Base-by-base conservation (phyloP, 1,139 yeast species). In the Zygosaccharomyces pseudobailii region DNA sequence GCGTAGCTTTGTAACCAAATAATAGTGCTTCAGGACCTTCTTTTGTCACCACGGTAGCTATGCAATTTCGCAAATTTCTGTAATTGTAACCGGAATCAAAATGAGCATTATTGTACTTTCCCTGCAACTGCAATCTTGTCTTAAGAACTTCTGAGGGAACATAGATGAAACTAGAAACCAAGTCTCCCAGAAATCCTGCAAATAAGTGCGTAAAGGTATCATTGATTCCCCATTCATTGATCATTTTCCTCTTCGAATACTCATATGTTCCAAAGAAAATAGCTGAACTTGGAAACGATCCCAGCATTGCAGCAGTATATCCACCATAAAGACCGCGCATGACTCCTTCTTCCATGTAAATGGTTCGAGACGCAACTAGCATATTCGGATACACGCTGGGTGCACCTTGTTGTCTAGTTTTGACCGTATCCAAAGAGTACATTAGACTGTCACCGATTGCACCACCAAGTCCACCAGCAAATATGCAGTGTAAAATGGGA, bases 101-200 rank as follows among this genome's bases (percentile, higher is more conserved):
- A 65, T 75, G 74, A 0, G 86, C 87, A 64, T 90, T 92, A 66
- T 89, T 87, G 67, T 79, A 76, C 43, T 82, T 75, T 1, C 98
- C 98, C 68, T 92, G 98, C 46, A 92, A 71, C 69, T 92, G 98
- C 42, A 92, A 69, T 58, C 98, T 74, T 6, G 98, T 89, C 66
- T 94, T 92, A 49, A 92, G 70, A n/a, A 92, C 97, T 65, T 92
- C 98, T 30, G 92, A 82, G 3, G 98, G 98, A n/a, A 92, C 98
- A 59, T 92, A 92, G 40, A 88, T 83, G n/a, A 92, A 70, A 61
- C 95, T 85, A 28, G 95, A 85, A 3, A 88, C 92, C 49, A 92
- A 74, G 66, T 92, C 98, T 23, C 97, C 98, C 22, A 90, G 61
- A 40, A 92, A 82, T 0, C 98, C 98, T 0, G 96, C 92, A 2